Conservation (phyloP, 257 asterid genomes). For the Capsicum baccatum region DNA sequence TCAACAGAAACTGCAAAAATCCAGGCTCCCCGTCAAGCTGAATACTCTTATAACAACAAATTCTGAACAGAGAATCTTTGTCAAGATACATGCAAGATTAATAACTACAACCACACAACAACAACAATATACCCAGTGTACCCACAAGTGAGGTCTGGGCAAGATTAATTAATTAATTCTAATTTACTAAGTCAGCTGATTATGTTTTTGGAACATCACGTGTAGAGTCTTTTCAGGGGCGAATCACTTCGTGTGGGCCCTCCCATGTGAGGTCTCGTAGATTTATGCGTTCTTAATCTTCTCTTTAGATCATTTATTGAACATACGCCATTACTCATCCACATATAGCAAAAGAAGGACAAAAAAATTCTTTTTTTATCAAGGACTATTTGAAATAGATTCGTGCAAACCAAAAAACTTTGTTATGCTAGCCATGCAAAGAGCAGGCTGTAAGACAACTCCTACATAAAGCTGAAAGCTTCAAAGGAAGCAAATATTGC, state of each 20-base stretch:
- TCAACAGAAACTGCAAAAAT: slow-evolving; percentile 10
- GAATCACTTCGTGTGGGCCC: not conserved
- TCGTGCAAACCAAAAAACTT: slow-evolving; percentile 1
- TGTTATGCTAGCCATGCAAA: not conserved
- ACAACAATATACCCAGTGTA: too few relatives aligned
- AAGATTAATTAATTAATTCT: not conserved
- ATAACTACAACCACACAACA: not conserved
- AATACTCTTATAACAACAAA: not conserved
- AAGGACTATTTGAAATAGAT: not conserved
- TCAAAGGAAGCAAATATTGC: slow-evolving; percentile 5
- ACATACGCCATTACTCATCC: not conserved
- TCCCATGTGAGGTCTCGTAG: not conserved
- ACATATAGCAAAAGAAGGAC: not conserved
- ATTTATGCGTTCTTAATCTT: not conserved
- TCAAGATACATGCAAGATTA: slow-evolving; percentile 2
- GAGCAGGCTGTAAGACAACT: slow-evolving; percentile 3
- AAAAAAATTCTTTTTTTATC: not conserved
- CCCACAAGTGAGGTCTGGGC: not conserved
- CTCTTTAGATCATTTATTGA: not conserved
- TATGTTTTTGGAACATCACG: not conserved
- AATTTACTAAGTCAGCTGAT: not conserved
- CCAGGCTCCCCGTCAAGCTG: slow-evolving; percentile 10
- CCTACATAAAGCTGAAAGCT: slow-evolving; percentile 14
- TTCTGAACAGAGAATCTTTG: not conserved
- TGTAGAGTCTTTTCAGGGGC: not conserved